Evolutionary conservation across 371 early-diverging fungal species (phyloP).

Genomic region (Rhizopus delemar): DNA sequence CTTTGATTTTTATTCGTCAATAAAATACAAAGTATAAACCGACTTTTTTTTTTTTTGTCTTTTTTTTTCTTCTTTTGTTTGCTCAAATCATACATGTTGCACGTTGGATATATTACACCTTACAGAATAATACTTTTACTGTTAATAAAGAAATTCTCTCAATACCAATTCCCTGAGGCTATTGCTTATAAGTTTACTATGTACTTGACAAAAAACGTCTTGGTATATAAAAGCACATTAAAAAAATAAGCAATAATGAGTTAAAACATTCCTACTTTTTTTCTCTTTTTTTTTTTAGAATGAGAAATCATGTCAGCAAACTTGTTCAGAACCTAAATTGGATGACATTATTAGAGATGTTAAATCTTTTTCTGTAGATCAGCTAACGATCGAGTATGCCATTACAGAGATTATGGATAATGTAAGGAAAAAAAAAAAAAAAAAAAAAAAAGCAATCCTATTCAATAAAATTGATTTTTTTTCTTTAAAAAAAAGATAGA

Average conservation of each 20-base stretch:
- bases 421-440: slow-evolving; percentile 6
- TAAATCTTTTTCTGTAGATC: neutral
- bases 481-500: neutral
- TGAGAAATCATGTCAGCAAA: slow-evolving; percentile 9
- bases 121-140: slow-evolving; percentile 15
- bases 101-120: slow-evolving; percentile 24
- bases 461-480: neutral
- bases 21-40: neutral
- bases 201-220: slow-evolving; percentile 16
- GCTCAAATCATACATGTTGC: slow-evolving; percentile 9
- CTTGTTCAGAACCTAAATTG: slow-evolving; percentile 20
- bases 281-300: slow-evolving; percentile 5
- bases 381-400: neutral
- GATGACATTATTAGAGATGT: slow-evolving; percentile 7
- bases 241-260: neutral
- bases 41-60: neutral
- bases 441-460: neutral
- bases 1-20: neutral
- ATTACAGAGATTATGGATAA: neutral
- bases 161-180: slow-evolving; percentile 6
- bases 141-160: slow-evolving; percentile 16
- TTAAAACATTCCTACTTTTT: neutral
- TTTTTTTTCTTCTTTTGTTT: slow-evolving; percentile 2
- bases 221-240: slow-evolving; percentile 15
- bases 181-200: slow-evolving; percentile 14